Evolutionary conservation across 495 filamentous ascomycete genomes (phyloP), one percentile per base, ranked within the genome.

Genomic region (Penicillium ochrochloron): DNA sequence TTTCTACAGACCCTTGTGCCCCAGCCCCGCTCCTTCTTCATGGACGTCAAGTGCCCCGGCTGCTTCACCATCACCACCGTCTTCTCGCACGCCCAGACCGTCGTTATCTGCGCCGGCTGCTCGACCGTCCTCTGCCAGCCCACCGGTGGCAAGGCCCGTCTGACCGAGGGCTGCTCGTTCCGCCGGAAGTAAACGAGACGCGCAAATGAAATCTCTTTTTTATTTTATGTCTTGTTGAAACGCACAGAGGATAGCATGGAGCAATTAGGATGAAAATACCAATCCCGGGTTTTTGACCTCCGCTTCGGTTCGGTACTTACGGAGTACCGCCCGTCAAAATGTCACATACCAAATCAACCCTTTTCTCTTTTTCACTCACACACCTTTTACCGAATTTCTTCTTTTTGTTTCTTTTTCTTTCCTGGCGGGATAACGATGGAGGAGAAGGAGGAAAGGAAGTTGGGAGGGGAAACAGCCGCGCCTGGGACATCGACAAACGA

Each of bases 21-120:
- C 72, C 89, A 88, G 63, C 95, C 95, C 66, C 92, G 95, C 73
- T 97, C 93, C 71, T 99, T 98, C 89, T 99, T 99, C 89, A 99
- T 99, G 95, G 95, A 99, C 74, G 95, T 99, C 84, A 99, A 97
- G 88, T 99, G 95, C 89, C 95, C 94, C 76, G 95, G 95, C 75
- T 99, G 95, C 90, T 99, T 99, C 90, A 97, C 92, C 74, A 99
- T 99, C 88, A 99, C 95, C 76, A 97, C 94, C 79, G 95, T 99
- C 81, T 99, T 97, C 91, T 97, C 94, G 63, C 95, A 99, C 87
- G 95, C 95, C 79, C 95, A 99, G 86, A 99, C 95, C 76, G 95
- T 99, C 79, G 95, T 99, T 81, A 94, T 97, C 86, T 99, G 95
- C 87, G 92, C 92, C 74, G 94, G 94, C 68, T 97, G 94, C 90